A percentile compares a stretch with the other conserved stretches of the same genome.
Evolutionary conservation across 2,329 filamentous ascomycete genomes (phyloP).

Genomic region (Pseudogymnoascus sp.): DNA sequence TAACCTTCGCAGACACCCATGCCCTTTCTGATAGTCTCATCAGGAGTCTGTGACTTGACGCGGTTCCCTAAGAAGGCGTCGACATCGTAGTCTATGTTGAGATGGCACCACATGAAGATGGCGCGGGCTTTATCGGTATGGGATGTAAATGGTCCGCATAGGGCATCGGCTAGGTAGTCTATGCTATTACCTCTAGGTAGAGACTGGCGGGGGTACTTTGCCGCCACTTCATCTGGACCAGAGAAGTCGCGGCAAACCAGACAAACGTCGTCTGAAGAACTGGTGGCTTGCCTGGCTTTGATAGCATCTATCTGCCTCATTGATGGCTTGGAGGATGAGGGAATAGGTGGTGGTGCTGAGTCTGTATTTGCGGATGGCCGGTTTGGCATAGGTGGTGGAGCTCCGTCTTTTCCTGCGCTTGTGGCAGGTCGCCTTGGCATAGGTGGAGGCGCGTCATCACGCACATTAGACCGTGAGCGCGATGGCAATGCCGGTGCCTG

Average conservation of each 20-base stretch:
- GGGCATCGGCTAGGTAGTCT: conserved; percentile 65
- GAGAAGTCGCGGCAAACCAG: conserved; percentile 84
- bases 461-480: not conserved
- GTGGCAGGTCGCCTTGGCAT: not conserved
- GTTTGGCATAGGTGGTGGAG: not conserved
- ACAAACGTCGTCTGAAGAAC: conserved; percentile 42
- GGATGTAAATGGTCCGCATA: conserved; percentile 74
- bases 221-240: conserved; percentile 66
- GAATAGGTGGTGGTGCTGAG: conserved; percentile 23
- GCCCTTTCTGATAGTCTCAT: conserved; percentile 66
- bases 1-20: conserved; percentile 90
- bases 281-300: conserved; percentile 15
- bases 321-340: conserved; percentile 24
- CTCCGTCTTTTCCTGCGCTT: not conserved
- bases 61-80: conserved; percentile 67
- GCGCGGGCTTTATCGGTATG: conserved; percentile 83
- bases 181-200: conserved; percentile 55
- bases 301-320: conserved; percentile 42
- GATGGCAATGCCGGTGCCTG: not conserved
- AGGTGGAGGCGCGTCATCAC: not conserved
- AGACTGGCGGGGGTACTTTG: conserved; percentile 63
- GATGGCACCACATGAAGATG: conserved; percentile 91
- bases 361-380: conserved; percentile 12
- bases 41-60: conserved; percentile 59
- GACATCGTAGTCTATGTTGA: conserved; percentile 84